Evolutionary conservation across 306 rosid species (phyloP).

Genomic region (Heteromeles arbutifolia): DNA sequence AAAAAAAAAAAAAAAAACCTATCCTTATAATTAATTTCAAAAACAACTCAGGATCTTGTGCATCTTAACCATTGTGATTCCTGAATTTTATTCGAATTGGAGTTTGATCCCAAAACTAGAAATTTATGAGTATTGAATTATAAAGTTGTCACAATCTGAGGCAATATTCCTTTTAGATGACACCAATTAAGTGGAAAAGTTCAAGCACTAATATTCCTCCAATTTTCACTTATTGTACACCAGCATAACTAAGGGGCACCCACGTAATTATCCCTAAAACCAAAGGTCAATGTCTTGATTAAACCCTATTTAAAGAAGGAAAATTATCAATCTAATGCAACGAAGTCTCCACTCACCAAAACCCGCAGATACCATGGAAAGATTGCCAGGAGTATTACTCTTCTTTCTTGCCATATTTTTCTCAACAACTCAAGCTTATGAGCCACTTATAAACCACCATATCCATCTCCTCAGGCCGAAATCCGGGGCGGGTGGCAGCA

Average conservation of each 20-base stretch:
- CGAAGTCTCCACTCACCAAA: neutral
- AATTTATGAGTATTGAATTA: too few species aligned
- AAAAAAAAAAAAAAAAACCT: too few species aligned
- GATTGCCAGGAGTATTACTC: neutral
- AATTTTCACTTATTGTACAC: neutral
- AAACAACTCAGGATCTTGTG: too few species aligned
- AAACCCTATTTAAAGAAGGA: neutral
- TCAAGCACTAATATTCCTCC: neutral
- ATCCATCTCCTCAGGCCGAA: constrained; percentile 33
- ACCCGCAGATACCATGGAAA: neutral
- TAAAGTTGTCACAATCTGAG: too few species aligned
- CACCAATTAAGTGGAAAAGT: too few species aligned
- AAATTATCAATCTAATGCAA: neutral
- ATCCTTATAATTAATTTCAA: too few species aligned
- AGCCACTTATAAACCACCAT: neutral
- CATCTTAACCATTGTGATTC: too few species aligned
- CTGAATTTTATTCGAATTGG: too few species aligned
- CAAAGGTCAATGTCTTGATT: neutral
- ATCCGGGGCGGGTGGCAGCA: constrained; percentile 9
- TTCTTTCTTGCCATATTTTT: constrained; percentile 14
- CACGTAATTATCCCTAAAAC: neutral
- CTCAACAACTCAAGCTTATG: constrained; percentile 13
- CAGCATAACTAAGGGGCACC: neutral
- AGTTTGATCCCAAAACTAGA: too few species aligned
- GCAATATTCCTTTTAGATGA: too few species aligned